These are phyloP conservation scores for Monosporascus ibericus DNA, from an alignment of 2,329 filamentous ascomycete genomes.

Conservation along the genomic window DNA sequence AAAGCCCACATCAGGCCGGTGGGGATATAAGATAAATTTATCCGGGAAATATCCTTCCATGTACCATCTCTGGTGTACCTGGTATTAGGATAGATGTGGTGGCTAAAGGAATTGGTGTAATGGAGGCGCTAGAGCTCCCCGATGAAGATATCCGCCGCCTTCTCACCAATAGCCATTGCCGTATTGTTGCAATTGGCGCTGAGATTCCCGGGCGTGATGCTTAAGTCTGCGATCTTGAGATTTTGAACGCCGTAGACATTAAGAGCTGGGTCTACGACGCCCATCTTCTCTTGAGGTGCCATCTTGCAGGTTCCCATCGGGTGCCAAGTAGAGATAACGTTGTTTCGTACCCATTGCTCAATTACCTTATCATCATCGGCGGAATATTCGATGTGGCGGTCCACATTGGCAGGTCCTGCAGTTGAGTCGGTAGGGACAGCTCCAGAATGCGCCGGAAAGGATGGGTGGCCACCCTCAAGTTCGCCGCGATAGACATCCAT, in stretches of 20 bases:
- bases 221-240: slow-evolving; percentile 21
- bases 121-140: no score
- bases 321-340: slow-evolving; percentile 36
- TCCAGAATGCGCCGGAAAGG: slow-evolving; percentile 33
- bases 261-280: slow-evolving; percentile 36
- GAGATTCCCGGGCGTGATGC: slow-evolving; percentile 33
- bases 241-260: slow-evolving; percentile 36
- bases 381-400: slow-evolving; percentile 37
- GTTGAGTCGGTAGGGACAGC: slow-evolving; percentile 28
- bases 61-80: no score
- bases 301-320: slow-evolving; percentile 41
- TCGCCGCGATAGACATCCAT: slow-evolving; percentile 44
- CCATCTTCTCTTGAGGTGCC: slow-evolving; percentile 32
- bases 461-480: slow-evolving; percentile 34
- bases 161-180: slow-evolving; percentile 38
- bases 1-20: no score
- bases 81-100: no score
- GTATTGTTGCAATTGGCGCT: slow-evolving; percentile 38
- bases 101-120: no score
- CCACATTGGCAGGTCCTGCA: slow-evolving; percentile 16
- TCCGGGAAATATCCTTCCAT: no score
- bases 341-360: slow-evolving; percentile 33
- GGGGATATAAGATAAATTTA: no score
- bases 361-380: slow-evolving; percentile 42
- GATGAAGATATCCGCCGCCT: slow-evolving; percentile 9